Conservation (phyloP, 768 basidiomycete genomes). For the Sarcodon aspratus region DNA sequence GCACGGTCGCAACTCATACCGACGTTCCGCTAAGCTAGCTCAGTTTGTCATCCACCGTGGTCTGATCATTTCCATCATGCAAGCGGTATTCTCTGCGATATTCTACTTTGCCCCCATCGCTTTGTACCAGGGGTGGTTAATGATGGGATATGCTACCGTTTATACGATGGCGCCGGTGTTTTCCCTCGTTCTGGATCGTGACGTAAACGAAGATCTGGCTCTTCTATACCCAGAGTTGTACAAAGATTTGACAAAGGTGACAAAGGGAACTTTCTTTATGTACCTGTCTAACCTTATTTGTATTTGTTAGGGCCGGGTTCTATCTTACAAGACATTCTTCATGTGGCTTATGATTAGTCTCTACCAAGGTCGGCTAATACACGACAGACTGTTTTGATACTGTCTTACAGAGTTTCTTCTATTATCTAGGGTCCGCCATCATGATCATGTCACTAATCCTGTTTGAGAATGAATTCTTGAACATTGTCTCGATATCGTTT, state of each 20-base stretch:
- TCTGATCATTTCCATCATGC: slow-evolving; percentile 94
- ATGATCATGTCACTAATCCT: slow-evolving; percentile 96
- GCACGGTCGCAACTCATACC: slow-evolving; percentile 98
- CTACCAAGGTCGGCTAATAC: slow-evolving; percentile 67
- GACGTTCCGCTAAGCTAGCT: slow-evolving; percentile 92
- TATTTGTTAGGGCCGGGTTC: slow-evolving; percentile 62
- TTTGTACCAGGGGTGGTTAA: slow-evolving; percentile 94
- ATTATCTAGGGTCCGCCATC: slow-evolving; percentile 72
- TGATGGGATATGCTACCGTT: slow-evolving; percentile 92
- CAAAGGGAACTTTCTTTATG: slow-evolving; percentile 4
- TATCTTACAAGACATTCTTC: slow-evolving; percentile 98
- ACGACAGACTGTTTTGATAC: background rate
- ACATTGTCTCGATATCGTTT: slow-evolving; percentile 97
- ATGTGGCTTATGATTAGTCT: slow-evolving; percentile 95
- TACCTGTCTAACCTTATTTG: background rate
- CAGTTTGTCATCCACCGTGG: slow-evolving; percentile 99
- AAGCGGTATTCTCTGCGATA: slow-evolving; percentile 90
- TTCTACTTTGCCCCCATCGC: slow-evolving; percentile 96
- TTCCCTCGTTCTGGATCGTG: slow-evolving; percentile 89
- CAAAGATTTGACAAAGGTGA: slow-evolving; percentile 92
- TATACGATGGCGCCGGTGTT: slow-evolving; percentile 99
- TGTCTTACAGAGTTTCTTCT: background rate
- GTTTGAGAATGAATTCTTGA: slow-evolving; percentile 95
- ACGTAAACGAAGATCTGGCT: slow-evolving; percentile 93
- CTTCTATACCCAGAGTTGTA: slow-evolving; percentile 95